Evolutionary conservation across 148 eudicot genomes (phyloP).

Genomic region (Pouteria glomerata): DNA sequence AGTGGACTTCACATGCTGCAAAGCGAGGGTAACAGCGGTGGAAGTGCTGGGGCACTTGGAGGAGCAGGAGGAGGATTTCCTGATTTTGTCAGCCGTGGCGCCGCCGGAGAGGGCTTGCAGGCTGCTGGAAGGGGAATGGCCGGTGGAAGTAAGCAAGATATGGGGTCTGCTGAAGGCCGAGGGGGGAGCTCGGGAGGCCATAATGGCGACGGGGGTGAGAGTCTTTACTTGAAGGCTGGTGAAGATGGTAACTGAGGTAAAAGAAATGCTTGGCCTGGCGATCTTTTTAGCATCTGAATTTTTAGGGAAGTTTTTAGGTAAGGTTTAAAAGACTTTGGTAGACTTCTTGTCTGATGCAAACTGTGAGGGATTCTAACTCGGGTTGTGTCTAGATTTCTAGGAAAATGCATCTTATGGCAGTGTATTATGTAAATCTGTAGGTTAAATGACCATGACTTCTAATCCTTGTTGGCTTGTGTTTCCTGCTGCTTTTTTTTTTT

Average conservation of each 20-base stretch:
- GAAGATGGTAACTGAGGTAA: constrained; percentile 55
- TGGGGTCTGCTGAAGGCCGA: constrained; percentile 43
- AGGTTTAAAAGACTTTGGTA: background rate
- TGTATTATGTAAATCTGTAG: constrained; percentile 15
- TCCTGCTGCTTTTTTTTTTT: too few relatives aligned
- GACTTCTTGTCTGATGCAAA: constrained; percentile 10
- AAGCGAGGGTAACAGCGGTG: constrained; percentile 43
- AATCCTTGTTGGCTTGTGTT: background rate
- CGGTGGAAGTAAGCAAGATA: constrained; percentile 50
- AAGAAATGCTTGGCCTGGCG: background rate
- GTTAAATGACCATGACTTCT: background rate
- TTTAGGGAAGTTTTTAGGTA: background rate
- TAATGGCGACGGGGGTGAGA: constrained; percentile 60
- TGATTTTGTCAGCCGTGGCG: constrained; percentile 48
- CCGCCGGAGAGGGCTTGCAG: constrained; percentile 8
- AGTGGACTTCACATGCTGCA: constrained; percentile 73
- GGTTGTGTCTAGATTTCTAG: background rate
- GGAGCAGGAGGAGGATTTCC: constrained; percentile 38
- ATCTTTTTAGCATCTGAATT: constrained; percentile 1
- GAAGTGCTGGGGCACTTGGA: constrained; percentile 26
- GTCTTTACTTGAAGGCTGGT: constrained; percentile 62
- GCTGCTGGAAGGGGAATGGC: constrained; percentile 13
- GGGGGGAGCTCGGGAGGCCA: constrained; percentile 27
- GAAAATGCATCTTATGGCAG: constrained; percentile 12
- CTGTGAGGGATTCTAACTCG: background rate